phyloP scores from a whole-genome alignment of 768 basidiomycete genomes.

The Hericium coralloides region DNA sequence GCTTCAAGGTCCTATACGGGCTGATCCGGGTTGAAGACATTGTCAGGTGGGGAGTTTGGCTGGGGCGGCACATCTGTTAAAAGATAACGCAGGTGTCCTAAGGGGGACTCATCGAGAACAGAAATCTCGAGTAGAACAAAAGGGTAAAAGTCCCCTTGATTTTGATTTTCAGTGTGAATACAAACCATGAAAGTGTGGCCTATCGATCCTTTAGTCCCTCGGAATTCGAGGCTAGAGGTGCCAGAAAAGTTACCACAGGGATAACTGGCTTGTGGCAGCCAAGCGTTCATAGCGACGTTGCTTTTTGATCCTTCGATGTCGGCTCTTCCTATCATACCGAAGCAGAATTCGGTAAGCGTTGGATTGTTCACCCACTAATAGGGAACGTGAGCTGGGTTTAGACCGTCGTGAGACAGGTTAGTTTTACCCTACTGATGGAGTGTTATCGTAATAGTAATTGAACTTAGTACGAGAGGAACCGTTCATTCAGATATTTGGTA shows the following conservation, averaged over 20 bases:
- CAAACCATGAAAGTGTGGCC: constrained; percentile 79
- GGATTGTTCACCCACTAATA: constrained; percentile 78
- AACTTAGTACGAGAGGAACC: constrained; percentile 80
- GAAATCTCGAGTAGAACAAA: constrained; percentile 75
- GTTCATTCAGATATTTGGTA: constrained; percentile 79
- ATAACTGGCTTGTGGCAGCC: constrained; percentile 77
- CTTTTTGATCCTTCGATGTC: constrained; percentile 79
- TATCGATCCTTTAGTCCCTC: constrained; percentile 78
- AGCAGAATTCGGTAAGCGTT: constrained; percentile 75
- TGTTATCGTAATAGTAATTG: constrained; percentile 68
- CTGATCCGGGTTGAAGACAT: constrained; percentile 67
- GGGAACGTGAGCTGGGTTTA: constrained; percentile 78
- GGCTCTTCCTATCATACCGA: constrained; percentile 77
- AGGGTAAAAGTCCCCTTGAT: constrained; percentile 76
- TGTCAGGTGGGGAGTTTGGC: constrained; percentile 79
- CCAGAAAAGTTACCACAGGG: constrained; percentile 75
- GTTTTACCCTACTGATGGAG: constrained; percentile 80
- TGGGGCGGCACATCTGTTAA: constrained; percentile 63
- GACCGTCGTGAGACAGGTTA: constrained; percentile 81
- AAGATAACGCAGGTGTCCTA: constrained; percentile 11
- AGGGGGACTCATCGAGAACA: constrained; percentile 70
- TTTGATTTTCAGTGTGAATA: constrained; percentile 77
- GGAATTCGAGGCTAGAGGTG: constrained; percentile 75
- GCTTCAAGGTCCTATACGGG: constrained; percentile 60
- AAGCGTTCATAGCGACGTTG: constrained; percentile 80